Conservation (phyloP, 2,329 filamentous ascomycete genomes). For the Mycogone perniciosa region DNA sequence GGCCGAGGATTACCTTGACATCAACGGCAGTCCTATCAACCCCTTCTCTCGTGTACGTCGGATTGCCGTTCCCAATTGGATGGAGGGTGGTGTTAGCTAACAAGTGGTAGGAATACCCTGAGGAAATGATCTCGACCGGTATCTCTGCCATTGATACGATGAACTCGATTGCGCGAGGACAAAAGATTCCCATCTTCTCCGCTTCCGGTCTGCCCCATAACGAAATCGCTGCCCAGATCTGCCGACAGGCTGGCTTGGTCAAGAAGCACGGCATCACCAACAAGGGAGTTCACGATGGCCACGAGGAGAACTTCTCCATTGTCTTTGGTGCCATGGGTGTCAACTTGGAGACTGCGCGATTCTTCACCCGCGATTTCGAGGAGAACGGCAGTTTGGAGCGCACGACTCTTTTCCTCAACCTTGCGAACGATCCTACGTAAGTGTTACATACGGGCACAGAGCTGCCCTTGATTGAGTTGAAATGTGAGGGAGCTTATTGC, state of each 20-base stretch:
- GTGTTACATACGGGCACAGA: slow-evolving; percentile 29
- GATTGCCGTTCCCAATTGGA: neutral
- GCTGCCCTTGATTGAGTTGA: neutral
- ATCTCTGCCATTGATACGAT: slow-evolving; percentile 99
- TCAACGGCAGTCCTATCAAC: slow-evolving; percentile 98
- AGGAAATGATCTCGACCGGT: slow-evolving; percentile 99
- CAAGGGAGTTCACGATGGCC: slow-evolving; percentile 92
- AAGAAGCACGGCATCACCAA: slow-evolving; percentile 70
- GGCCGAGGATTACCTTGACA: slow-evolving; percentile 96
- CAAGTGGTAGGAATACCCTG: slow-evolving; percentile 74
- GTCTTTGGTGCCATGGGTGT: slow-evolving; percentile 99
- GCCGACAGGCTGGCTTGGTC: slow-evolving; percentile 90
- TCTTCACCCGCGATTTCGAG: slow-evolving; percentile 98
- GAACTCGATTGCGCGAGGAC: slow-evolving; percentile 95
- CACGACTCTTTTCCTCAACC: slow-evolving; percentile 94
- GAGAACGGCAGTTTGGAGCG: slow-evolving; percentile 99
- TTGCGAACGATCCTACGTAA: slow-evolving; percentile 97
- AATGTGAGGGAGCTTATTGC: neutral
- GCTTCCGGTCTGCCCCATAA: slow-evolving; percentile 97
- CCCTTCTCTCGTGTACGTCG: slow-evolving; percentile 78
- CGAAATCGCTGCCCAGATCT: slow-evolving; percentile 98
- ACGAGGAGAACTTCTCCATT: slow-evolving; percentile 99
- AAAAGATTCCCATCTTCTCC: slow-evolving; percentile 99
- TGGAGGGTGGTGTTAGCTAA: neutral
- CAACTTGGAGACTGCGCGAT: slow-evolving; percentile 96